phyloP scores from a whole-genome alignment of 2,329 filamentous ascomycete genomes.

The Curvularia spicifera region DNA sequence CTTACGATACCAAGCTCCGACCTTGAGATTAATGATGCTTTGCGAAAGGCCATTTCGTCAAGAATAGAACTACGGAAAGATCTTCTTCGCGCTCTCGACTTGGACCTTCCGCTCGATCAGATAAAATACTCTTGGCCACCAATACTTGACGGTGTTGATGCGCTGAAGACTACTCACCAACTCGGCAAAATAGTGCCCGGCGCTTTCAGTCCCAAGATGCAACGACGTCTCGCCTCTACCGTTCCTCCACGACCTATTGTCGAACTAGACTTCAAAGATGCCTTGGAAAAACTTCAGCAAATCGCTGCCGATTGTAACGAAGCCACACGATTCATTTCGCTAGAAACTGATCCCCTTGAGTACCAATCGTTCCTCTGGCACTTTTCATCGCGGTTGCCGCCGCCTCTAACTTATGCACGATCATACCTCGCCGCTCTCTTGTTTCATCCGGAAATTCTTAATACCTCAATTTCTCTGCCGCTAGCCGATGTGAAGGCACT shows the following conservation, averaged over 20 bases:
- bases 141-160: constrained; percentile 54
- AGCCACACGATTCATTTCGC: constrained; percentile 43
- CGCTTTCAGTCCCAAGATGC: constrained; percentile 89
- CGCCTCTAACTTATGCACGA: constrained; percentile 83
- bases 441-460: constrained; percentile 69
- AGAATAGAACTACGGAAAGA: constrained; percentile 71
- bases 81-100: constrained; percentile 63
- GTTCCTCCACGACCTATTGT: constrained; percentile 93
- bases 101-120: constrained; percentile 38
- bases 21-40: constrained; percentile 42
- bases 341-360: constrained; percentile 43
- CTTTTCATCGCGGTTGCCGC: constrained; percentile 79
- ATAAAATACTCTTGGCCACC: constrained; percentile 47
- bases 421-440: constrained; percentile 78
- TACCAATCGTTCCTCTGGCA: constrained; percentile 70
- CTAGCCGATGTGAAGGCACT: constrained; percentile 81
- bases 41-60: constrained; percentile 64
- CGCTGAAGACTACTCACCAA: constrained; percentile 65
- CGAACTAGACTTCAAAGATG: constrained; percentile 73
- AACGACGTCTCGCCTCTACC: constrained; percentile 89
- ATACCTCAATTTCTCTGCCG: constrained; percentile 74
- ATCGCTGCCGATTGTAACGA: constrained; percentile 76
- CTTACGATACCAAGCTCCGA: constrained; percentile 30
- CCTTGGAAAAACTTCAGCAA: constrained; percentile 71
- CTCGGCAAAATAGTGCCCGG: constrained; percentile 71